Conservation (phyloP, 2,329 filamentous ascomycete genomes). For the Zasmidium angulare region DNA sequence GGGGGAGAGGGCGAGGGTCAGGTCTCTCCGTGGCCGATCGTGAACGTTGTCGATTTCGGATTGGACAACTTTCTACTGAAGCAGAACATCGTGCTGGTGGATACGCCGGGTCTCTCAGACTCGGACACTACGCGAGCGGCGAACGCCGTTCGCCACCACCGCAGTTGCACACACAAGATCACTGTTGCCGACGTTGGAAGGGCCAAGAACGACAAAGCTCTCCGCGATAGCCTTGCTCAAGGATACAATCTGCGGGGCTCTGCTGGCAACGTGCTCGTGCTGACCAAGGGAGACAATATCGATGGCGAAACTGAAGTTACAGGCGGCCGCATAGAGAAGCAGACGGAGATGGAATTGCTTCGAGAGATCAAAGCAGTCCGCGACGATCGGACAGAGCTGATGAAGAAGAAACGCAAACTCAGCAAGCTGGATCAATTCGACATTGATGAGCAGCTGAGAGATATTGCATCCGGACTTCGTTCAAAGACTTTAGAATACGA, state of each 20-base stretch:
- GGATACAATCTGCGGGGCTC: constrained; percentile 10
- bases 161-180: constrained; percentile 18
- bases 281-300: constrained; percentile 16
- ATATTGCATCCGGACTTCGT: not conserved
- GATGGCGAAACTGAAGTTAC: constrained; percentile 12
- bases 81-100: constrained; percentile 20
- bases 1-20: constrained; percentile 2
- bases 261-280: constrained; percentile 6
- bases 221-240: constrained; percentile 8
- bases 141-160: constrained; percentile 9
- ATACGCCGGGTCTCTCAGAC: constrained; percentile 24
- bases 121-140: constrained; percentile 15
- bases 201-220: constrained; percentile 12
- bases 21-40: constrained; percentile 21
- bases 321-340: not conserved
- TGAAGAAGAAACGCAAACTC: not conserved
- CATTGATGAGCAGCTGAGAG: not conserved
- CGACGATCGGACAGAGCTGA: not conserved
- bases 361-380: constrained; percentile 2
- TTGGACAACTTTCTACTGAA: constrained; percentile 19
- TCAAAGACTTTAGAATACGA: not conserved
- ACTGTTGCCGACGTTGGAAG: constrained; percentile 15
- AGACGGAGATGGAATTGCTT: not conserved
- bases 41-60: constrained; percentile 18
- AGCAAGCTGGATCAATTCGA: not conserved